phyloP scores from a whole-genome alignment of 257 asterid species.

The Solanum ossicruentum region DNA sequence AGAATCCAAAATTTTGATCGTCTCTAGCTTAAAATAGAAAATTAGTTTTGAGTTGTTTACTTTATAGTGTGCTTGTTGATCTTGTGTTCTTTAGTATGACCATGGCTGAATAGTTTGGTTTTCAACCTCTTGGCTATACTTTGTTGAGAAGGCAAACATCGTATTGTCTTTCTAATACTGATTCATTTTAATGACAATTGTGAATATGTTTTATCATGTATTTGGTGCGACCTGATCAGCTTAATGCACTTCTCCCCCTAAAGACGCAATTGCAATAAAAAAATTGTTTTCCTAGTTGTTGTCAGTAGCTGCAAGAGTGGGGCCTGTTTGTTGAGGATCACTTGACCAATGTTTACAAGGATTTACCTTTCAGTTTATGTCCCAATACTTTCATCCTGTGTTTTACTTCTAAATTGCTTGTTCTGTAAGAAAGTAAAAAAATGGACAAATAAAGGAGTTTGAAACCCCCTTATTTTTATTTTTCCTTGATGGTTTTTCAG shows the following conservation, averaged over 20 bases:
- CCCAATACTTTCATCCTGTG: not conserved
- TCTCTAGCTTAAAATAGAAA: not conserved
- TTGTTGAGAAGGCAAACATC: not conserved
- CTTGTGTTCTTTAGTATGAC: not conserved
- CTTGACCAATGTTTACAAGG: not conserved
- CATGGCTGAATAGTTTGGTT: not conserved
- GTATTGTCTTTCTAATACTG: not conserved
- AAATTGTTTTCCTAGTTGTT: not conserved
- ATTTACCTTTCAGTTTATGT: not conserved
- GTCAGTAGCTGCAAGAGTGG: not conserved
- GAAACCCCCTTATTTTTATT: not conserved
- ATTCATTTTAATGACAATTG: not conserved
- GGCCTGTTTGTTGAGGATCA: not conserved
- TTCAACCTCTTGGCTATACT: not conserved
- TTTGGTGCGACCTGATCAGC: not conserved
- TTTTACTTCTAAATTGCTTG: not conserved
- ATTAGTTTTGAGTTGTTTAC: not conserved
- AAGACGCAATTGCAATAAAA: not conserved
- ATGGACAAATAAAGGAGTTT: not conserved
- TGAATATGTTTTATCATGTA: not conserved
- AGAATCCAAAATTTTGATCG: not conserved
- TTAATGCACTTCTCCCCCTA: not conserved
- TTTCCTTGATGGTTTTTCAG: not conserved
- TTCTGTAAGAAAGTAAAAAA: not conserved
- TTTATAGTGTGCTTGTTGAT: not conserved